Evolutionary conservation across 352 stramenopile genomes (phyloP), one percentile per base, ranked within the genome.

Genomic region (Globisporangium radiosum): DNA sequence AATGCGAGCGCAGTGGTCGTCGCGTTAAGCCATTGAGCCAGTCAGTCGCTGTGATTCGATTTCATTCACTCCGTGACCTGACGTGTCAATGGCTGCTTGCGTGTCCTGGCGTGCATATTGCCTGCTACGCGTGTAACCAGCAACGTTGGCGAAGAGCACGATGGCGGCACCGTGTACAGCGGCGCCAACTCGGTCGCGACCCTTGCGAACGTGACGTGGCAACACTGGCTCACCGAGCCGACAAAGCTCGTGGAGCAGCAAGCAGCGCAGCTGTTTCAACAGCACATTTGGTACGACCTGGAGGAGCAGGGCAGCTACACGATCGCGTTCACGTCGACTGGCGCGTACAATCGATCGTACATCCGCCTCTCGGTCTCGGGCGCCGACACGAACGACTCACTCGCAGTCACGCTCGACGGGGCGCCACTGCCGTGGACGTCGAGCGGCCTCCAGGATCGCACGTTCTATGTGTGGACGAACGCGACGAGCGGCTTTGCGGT

Each of bases 91-190:
- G n/a, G n/a, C n/a, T n/a, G n/a, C n/a, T n/a, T n/a, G n/a, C n/a
- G n/a, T n/a, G n/a, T n/a, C n/a, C n/a, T n/a, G n/a, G n/a, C n/a
- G n/a, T n/a, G n/a, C n/a, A n/a, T n/a, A n/a, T n/a, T n/a, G n/a
- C n/a, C n/a, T n/a, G n/a, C n/a, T n/a, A n/a, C n/a, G n/a, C n/a
- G n/a, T n/a, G n/a, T n/a, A n/a, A n/a, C n/a, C n/a, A n/a, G 65
- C 19, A 45, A 62, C n/a, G 66, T 78, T 14, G 71, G 71, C n/a
- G 71, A 78, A 43, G 71, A 78, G 44, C 76, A 78, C 60, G 71
- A 78, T 50, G 68, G 68, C 42, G 71, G 71, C 4, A 36, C 63
- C 7, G 68, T 73, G 39, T 78, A 78, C 68, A 44, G 47, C 7
- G 71, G 71, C 25, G 68, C 68, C 39, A 78, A 78, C 64, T 69